These are phyloP conservation scores for Otatea glauca DNA, from an alignment of 176 grass and related monocot genomes.

Conservation along the genomic window DNA sequence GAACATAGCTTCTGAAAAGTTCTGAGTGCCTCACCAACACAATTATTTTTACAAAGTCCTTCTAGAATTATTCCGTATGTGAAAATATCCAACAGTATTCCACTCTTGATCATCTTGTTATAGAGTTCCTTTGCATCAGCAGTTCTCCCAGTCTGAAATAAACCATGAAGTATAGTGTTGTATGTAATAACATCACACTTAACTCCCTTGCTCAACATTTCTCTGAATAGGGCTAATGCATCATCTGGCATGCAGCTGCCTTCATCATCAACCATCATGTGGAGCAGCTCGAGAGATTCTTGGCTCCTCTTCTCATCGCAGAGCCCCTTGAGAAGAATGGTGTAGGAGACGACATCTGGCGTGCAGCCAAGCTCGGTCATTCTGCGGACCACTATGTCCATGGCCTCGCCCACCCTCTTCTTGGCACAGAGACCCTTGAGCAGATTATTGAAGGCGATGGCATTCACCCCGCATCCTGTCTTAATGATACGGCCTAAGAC, in stretches of 20 bases:
- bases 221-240: background rate
- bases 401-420: background rate
- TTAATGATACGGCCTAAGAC: background rate
- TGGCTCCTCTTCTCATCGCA: too few species aligned
- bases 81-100: background rate
- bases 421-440: background rate
- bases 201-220: slow-evolving; percentile 19
- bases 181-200: background rate
- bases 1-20: too few species aligned
- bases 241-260: background rate
- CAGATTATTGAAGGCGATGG: background rate
- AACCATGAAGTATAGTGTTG: background rate
- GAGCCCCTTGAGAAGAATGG: too few species aligned
- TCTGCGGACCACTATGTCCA: background rate
- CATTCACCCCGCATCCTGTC: background rate
- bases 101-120: background rate
- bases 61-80: background rate
- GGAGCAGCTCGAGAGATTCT: too few species aligned
- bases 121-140: background rate
- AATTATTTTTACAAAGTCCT: background rate
- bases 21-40: too few species aligned
- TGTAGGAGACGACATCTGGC: too few species aligned
- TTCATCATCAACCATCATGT: too few species aligned
- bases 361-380: background rate
- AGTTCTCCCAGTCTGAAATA: background rate